These are phyloP conservation scores for Daldinia decipiens DNA, from an alignment of 495 filamentous ascomycete genomes.

Conservation along the genomic window DNA sequence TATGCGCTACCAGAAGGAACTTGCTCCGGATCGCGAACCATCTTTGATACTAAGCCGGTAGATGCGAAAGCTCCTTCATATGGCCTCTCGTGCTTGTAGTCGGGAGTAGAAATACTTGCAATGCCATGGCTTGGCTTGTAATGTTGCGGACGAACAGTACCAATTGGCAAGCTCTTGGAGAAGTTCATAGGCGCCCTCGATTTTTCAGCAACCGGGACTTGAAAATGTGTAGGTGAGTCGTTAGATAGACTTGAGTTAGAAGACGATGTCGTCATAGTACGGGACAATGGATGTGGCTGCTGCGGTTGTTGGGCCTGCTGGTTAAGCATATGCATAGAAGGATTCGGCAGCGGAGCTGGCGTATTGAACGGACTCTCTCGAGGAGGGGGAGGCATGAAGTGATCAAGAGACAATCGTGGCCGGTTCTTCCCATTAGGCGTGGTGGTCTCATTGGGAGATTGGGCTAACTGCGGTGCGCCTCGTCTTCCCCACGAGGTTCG, in stretches of 20 bases:
- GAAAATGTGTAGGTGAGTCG: constrained; percentile 77
- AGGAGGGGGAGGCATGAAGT: constrained; percentile 67
- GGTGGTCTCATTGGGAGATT: constrained; percentile 58
- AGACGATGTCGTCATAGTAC: constrained; percentile 81
- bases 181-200: constrained; percentile 67
- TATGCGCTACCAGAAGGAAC: constrained; percentile 25
- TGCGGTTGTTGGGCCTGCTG: constrained; percentile 69
- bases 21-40: constrained; percentile 67
- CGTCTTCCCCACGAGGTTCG: constrained; percentile 61
- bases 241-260: constrained; percentile 79
- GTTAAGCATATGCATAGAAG: constrained; percentile 63
- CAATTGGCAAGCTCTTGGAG: constrained; percentile 79
- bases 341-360: constrained; percentile 62
- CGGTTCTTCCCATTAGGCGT: constrained; percentile 63
- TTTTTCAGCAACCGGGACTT: constrained; percentile 63
- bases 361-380: constrained; percentile 72
- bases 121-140: constrained; percentile 18
- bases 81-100: constrained; percentile 85
- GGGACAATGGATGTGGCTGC: constrained; percentile 85
- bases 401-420: constrained; percentile 80
- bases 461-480: constrained; percentile 56
- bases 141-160: constrained; percentile 37
- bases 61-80: constrained; percentile 90
- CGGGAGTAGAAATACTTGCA: constrained; percentile 77
- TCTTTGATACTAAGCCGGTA: constrained; percentile 92